Evolutionary conservation across 176 grass and related monocot genomes (phyloP), one percentile per base, ranked within the genome.

Genomic region (Canna indica): DNA sequence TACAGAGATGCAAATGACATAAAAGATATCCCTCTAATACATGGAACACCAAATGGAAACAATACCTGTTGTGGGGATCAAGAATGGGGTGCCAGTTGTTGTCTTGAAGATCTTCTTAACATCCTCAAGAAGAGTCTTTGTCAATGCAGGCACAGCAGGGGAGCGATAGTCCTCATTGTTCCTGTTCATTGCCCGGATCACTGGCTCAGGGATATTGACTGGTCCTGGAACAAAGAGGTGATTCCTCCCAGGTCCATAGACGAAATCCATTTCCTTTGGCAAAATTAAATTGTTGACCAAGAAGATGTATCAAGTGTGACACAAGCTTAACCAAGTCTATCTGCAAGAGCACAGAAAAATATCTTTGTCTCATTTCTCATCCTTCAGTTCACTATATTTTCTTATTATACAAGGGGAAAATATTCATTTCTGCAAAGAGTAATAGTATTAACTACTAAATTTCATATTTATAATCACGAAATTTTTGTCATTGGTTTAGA

Each of bases 51-150:
- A 54, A 75, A 29, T 42, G 64, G 54, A 47, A 26, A 35, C 10
- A 7, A 30, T 69, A 82, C 90, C 91, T 5, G 94, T 99, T 14
- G 86, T 99, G 4, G 94, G 94, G 77, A 99, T 90, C 20, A 99
- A 34, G 77, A 99, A 93, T 7, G 86, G 78, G 33, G 86, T 93
- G 63, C 89, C 94, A 1, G 73, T 79, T 14, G 89, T 99, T n/a
- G 89, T 99, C 83, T 99, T 99, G 84, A 99, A 99, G 77, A 99
- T 92, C 69, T 90, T 83, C 77, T 99, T 99, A 25, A 99, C 82
- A 78, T 99, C 94, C 59, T 99, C 86, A 25, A 99, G 79, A 44
- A 99, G 84, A 42, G 63, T 80, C 83, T 88, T 99, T 59, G 94
- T 99, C 6, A 99, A 76, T 17, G 84, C 89, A 0, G 89, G 89